phyloP scores from a whole-genome alignment of 1,139 yeast species.

The Candida labiduridarum region DNA sequence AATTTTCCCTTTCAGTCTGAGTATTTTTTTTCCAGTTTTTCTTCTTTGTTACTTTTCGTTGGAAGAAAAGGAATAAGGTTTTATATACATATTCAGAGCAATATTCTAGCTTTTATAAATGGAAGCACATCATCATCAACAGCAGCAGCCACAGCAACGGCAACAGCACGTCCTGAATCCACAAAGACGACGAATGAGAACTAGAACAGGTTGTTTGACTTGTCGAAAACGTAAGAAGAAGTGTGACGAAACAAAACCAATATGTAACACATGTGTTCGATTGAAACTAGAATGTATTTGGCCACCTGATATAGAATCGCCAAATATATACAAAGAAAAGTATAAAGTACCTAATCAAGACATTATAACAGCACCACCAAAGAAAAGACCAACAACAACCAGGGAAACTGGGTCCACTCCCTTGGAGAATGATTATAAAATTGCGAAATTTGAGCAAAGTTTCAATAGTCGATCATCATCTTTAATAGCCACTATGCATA shows the following conservation, averaged over 20 bases:
- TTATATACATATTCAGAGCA: no score
- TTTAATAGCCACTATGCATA: background rate
- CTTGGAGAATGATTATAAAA: no score
- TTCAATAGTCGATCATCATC: no score
- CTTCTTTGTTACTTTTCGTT: no score
- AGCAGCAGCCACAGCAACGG: no score
- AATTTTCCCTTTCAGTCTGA: no score
- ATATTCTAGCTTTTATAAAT: no score
- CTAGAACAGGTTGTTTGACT: conserved; percentile 20
- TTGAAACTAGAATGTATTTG: conserved; percentile 10
- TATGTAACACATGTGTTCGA: conserved; percentile 24
- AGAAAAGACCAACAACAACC: background rate
- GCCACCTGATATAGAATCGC: conserved; percentile 3
- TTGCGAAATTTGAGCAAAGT: no score
- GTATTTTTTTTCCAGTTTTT: no score
- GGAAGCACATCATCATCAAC: no score
- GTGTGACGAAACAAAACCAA: conserved; percentile 32
- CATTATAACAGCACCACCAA: background rate
- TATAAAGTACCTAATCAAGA: background rate
- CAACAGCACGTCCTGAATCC: background rate
- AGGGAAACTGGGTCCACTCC: background rate
- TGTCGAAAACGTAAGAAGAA: conserved; percentile 24
- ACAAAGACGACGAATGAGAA: background rate
- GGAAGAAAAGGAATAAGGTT: no score
- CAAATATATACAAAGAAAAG: background rate